Conservation (phyloP, 176 grass and related monocot species). For the Poa pratensis region DNA sequence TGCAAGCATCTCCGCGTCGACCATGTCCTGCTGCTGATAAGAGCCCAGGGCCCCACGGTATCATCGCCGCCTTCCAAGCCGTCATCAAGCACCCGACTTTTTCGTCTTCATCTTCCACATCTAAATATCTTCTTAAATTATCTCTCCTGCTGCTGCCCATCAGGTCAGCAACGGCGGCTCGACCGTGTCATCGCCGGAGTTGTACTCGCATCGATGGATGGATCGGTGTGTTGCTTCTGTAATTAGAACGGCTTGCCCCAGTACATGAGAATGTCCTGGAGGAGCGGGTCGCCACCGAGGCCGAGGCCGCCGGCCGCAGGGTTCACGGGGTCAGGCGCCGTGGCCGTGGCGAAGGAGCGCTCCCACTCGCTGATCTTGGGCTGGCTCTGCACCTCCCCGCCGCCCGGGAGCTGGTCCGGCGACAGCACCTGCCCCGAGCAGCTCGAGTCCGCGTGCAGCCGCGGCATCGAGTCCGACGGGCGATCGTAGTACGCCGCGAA, state of each 20-base stretch:
- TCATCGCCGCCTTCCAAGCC: conserved; percentile 56
- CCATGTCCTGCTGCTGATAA: not conserved
- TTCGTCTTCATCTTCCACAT: not conserved
- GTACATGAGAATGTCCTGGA: conserved; percentile 98
- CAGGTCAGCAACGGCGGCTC: conserved; percentile 48
- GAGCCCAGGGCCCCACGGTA: conserved; percentile 40
- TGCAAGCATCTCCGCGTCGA: not conserved
- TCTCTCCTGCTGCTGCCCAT: not conserved
- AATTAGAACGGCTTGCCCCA: conserved; percentile 82
- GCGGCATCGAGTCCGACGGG: conserved; percentile 86
- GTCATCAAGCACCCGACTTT: conserved; percentile 8
- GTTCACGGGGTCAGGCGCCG: conserved; percentile 42
- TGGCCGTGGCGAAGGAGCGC: conserved; percentile 53
- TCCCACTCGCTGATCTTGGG: conserved; percentile 92
- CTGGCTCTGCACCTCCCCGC: conserved; percentile 96
- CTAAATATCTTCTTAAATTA: not conserved
- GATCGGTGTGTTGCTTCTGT: too few relatives aligned
- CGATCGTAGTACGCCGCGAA: conserved; percentile 73
- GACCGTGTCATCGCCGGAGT: conserved; percentile 39
- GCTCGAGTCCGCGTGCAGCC: conserved; percentile 94
- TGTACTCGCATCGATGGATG: not conserved
- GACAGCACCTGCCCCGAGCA: conserved; percentile 93
- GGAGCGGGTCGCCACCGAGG: conserved; percentile 63
- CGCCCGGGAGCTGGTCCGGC: conserved; percentile 57
- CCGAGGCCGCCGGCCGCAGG: conserved; percentile 32